A percentile compares a stretch with the other conserved stretches of the same genome.
These are phyloP conservation scores for Pythium oligandrum DNA, from an alignment of 352 stramenopile genomes.

Conservation along the genomic window DNA sequence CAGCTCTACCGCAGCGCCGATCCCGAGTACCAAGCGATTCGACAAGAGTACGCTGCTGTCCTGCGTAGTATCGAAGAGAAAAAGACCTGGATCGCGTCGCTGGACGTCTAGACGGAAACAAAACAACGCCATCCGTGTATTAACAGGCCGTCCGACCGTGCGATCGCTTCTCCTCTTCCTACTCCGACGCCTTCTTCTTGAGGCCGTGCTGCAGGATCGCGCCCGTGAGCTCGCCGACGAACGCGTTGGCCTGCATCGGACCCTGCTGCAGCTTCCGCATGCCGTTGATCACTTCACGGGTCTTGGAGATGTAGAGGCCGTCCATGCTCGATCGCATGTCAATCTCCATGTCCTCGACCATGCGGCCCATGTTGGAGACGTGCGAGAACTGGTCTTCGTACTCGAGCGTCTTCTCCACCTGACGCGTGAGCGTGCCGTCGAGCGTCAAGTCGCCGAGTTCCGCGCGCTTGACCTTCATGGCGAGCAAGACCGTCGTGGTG, in stretches of 20 bases:
- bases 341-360: conserved; percentile 96
- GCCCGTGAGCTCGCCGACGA: conserved; percentile 70
- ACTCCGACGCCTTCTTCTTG: conserved; percentile 29
- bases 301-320: conserved; percentile 94
- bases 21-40: conserved; percentile 31
- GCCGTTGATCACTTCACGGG: conserved; percentile 90
- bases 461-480: conserved; percentile 85
- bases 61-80: conserved; percentile 35
- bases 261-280: conserved; percentile 86
- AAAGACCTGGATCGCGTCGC: conserved; percentile 32
- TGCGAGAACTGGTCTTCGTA: conserved; percentile 82
- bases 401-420: conserved; percentile 69
- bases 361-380: conserved; percentile 92
- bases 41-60: conserved; percentile 26
- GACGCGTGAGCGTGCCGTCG: conserved; percentile 86
- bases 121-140: too few relatives aligned
- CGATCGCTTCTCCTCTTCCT: too few relatives aligned
- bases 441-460: conserved; percentile 84
- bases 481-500: conserved; percentile 90
- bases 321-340: conserved; percentile 92
- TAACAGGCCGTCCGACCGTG: too few relatives aligned
- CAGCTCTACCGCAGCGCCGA: conserved; percentile 29
- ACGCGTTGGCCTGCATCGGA: conserved; percentile 45
- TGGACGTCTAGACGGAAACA: conserved; percentile 23
- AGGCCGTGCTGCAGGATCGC: conserved; percentile 71